A percentile compares a stretch with the other conserved stretches of the same genome.
Evolutionary conservation across 2,329 filamentous ascomycete genomes (phyloP).

Genomic region (Paracamarosporium sp.): DNA sequence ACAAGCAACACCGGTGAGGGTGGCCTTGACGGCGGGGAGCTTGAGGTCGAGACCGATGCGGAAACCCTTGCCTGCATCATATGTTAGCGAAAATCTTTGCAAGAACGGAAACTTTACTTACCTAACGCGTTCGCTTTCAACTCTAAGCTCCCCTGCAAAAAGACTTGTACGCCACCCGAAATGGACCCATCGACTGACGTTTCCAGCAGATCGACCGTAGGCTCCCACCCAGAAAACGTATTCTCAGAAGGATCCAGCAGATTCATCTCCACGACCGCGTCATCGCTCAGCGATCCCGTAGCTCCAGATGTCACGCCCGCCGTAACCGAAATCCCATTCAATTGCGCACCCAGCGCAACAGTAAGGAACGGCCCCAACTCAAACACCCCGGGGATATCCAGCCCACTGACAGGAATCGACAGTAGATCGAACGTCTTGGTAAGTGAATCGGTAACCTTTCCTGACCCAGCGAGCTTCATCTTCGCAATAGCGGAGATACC

Average conservation of each 20-base stretch:
- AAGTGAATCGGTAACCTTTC: slow-evolving; percentile 15
- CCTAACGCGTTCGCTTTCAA: slow-evolving; percentile 20
- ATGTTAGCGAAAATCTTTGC: not conserved
- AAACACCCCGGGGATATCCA: slow-evolving; percentile 27
- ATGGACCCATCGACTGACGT: slow-evolving; percentile 21
- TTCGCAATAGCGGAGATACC: slow-evolving; percentile 23
- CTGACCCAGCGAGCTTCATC: slow-evolving; percentile 22
- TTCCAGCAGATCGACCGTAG: slow-evolving; percentile 15
- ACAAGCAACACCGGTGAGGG: slow-evolving; percentile 17
- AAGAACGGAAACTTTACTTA: not conserved
- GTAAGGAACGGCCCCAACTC: slow-evolving; percentile 27
- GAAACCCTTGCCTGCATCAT: slow-evolving; percentile 16
- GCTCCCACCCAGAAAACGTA: slow-evolving; percentile 24
- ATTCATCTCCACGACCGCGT: slow-evolving; percentile 22
- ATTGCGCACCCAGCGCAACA: slow-evolving; percentile 20
- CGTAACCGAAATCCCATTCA: slow-evolving; percentile 16
- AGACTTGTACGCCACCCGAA: slow-evolving; percentile 17
- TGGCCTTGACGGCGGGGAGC: slow-evolving; percentile 20
- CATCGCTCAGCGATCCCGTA: slow-evolving; percentile 18
- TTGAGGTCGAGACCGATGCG: slow-evolving; percentile 23
- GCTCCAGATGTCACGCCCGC: slow-evolving; percentile 18
- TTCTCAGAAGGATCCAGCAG: slow-evolving; percentile 23
- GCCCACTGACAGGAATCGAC: slow-evolving; percentile 20
- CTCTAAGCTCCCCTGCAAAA: slow-evolving; percentile 20
- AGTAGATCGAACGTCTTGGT: slow-evolving; percentile 20